A percentile compares a stretch with the other conserved stretches of the same genome.
Conservation (phyloP, 129 eudicot genomes). For the Glebionis coronaria region DNA sequence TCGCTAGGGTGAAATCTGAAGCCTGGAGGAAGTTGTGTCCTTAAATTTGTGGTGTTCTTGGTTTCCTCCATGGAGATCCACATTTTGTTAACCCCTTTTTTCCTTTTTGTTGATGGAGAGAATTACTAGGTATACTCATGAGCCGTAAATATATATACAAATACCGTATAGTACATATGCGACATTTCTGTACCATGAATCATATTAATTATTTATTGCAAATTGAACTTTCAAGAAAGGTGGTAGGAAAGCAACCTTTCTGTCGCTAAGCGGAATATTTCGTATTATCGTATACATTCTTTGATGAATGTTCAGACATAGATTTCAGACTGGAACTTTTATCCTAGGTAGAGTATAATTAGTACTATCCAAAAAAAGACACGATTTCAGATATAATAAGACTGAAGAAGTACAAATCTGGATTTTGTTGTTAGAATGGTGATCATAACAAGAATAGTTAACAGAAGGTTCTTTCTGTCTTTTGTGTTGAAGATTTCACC, state of each 20-base stretch:
- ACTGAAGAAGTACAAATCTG: background rate
- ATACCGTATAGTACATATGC: background rate
- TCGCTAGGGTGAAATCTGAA: constrained; percentile 52
- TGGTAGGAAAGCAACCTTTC: constrained; percentile 24
- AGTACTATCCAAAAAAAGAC: constrained; percentile 11
- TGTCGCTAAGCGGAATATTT: constrained; percentile 18
- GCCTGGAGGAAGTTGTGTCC: constrained; percentile 43
- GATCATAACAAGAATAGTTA: background rate
- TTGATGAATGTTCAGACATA: constrained; percentile 16
- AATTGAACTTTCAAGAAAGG: constrained; percentile 13
- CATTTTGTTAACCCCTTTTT: background rate
- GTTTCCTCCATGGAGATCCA: constrained; percentile 34
- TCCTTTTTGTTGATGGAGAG: constrained; percentile 29
- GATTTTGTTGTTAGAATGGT: background rate
- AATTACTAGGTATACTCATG: constrained; percentile 30
- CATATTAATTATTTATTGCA: background rate
- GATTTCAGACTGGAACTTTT: constrained; percentile 15
- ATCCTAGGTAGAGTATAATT: constrained; percentile 12
- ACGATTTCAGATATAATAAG: background rate
- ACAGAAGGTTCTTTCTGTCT: too few relatives aligned
- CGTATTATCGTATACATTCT: background rate
- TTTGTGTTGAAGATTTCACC: background rate
- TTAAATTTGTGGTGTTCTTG: constrained; percentile 18
- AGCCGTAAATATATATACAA: constrained; percentile 10
- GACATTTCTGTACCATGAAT: background rate